Percentiles rank a stretch among this genome's conserved stretches.
Evolutionary conservation across 768 basidiomycete genomes (phyloP).

Genomic region (Hericium alpestre): DNA sequence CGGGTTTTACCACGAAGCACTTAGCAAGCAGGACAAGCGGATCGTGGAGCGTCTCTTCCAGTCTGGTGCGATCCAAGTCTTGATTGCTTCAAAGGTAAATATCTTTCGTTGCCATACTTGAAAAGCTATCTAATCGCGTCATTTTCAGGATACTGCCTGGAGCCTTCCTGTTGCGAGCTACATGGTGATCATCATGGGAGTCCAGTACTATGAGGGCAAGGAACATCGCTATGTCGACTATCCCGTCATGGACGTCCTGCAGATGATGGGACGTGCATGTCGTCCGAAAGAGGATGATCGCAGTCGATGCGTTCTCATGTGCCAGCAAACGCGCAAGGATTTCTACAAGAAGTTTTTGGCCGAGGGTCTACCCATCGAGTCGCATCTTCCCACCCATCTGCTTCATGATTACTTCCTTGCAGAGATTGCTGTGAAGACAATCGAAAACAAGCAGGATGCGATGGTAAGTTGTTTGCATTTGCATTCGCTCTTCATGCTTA

Average conservation of each 20-base stretch:
- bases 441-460: conserved; percentile 97
- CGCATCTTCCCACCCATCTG: conserved; percentile 79
- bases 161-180: conserved; percentile 86
- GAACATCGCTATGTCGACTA: conserved; percentile 98
- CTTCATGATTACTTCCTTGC: conserved; percentile 97
- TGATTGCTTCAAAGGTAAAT: conserved; percentile 85
- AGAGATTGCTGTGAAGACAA: conserved; percentile 96
- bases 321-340: conserved; percentile 94
- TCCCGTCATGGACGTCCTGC: conserved; percentile 94
- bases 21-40: conserved; percentile 83
- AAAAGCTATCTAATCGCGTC: background rate
- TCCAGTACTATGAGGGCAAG: conserved; percentile 91
- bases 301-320: conserved; percentile 93
- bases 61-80: conserved; percentile 87
- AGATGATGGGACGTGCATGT: conserved; percentile 99
- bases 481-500: background rate
- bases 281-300: conserved; percentile 80
- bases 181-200: conserved; percentile 99
- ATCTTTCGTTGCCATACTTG: background rate
- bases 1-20: conserved; percentile 91
- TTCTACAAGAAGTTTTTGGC: conserved; percentile 98
- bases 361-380: conserved; percentile 96
- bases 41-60: conserved; percentile 90
- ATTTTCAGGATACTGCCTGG: conserved; percentile 83
- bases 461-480: conserved; percentile 42